Base-by-base conservation (phyloP, 208 protist genomes). In the Acanthamoeba culbertsoni region DNA sequence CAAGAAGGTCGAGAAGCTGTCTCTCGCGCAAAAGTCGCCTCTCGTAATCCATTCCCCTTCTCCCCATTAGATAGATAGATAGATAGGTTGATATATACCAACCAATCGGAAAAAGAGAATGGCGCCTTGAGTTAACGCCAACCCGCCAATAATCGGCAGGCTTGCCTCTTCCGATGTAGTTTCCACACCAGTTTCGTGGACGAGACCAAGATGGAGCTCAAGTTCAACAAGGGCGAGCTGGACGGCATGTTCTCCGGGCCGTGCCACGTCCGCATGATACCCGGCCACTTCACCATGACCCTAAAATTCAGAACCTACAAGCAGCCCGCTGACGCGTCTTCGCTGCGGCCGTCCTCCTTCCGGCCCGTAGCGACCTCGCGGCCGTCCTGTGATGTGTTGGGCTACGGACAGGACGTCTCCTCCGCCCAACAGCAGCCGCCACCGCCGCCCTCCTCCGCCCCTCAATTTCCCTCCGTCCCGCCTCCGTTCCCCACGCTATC, bases 1-100 rank as follows among this genome's bases (percentile, higher is more conserved):
- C 77, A 86, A 86, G 77, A 86, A 86, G 51, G 77, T 86, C 42
- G 77, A 86, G n/a, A 53, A 86, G 28, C 43, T 86, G 14, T 51
- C 77, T 16, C 77, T 86, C 8, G 77, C 51, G 8, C 43, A 86
- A 53, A 86, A 86, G 77, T 86, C 51, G 7, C 77, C 77, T 33
- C 77, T 86, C 12, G 77, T 86, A 8, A 6, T n/a, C 43, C 8
- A 35, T 4, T 45, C 35, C 10, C 10, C 23, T 37, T 10, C 43
- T 75, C 63, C n/a, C n/a, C n/a, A n/a, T n/a, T n/a, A n/a, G n/a
- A n/a, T n/a, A n/a, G 43, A 7, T 63, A 5, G 12, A n/a, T n/a
- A 26, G 20, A 28, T 7, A n/a, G 23, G 5, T 5, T 63, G 23
- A 28, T 63, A 7, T 63, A 63, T n/a, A 63, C 20, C 3, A 14